Evolutionary conservation across 768 basidiomycete genomes (phyloP).

Genomic region (Pleurotus tuoliensis): DNA sequence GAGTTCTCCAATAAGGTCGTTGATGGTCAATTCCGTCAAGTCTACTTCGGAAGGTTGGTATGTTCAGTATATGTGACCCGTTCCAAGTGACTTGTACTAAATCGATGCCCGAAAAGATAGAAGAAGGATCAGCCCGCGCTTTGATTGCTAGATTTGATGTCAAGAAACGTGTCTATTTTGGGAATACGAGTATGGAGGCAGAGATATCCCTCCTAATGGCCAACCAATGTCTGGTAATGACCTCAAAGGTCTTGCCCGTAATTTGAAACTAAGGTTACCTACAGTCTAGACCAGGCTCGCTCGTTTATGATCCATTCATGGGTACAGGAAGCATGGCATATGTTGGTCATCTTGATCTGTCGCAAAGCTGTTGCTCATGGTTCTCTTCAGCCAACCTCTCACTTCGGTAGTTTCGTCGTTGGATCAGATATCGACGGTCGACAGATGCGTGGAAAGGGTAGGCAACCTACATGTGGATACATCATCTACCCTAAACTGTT

Average conservation of each 20-base stretch:
- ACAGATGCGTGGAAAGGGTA: conserved; percentile 94
- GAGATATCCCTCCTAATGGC: conserved; percentile 96
- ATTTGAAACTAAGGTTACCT: background rate
- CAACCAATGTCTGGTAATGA: conserved; percentile 80
- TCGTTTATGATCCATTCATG: conserved; percentile 94
- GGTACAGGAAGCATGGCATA: conserved; percentile 93
- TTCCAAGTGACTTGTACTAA: conserved; percentile 1
- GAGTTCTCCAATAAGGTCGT: conserved; percentile 36
- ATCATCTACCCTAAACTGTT: background rate
- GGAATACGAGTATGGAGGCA: conserved; percentile 97
- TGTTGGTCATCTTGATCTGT: conserved; percentile 32
- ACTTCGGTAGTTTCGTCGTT: conserved; percentile 83
- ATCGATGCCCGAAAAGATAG: conserved; percentile 30
- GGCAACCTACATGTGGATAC: conserved; percentile 4
- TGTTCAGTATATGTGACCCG: conserved; percentile 19
- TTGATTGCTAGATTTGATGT: conserved; percentile 75
- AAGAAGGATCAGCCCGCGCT: conserved; percentile 62
- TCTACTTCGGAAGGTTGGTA: conserved; percentile 88
- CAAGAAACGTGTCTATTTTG: conserved; percentile 86
- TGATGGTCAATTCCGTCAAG: conserved; percentile 64
- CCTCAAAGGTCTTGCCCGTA: background rate
- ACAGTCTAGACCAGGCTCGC: conserved; percentile 82
- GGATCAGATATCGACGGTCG: conserved; percentile 97
- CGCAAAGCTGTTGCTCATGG: background rate
- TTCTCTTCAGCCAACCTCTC: conserved; percentile 63